phyloP scores from a whole-genome alignment of 2,329 filamentous ascomycete genomes.

The Aulographum hederae region DNA sequence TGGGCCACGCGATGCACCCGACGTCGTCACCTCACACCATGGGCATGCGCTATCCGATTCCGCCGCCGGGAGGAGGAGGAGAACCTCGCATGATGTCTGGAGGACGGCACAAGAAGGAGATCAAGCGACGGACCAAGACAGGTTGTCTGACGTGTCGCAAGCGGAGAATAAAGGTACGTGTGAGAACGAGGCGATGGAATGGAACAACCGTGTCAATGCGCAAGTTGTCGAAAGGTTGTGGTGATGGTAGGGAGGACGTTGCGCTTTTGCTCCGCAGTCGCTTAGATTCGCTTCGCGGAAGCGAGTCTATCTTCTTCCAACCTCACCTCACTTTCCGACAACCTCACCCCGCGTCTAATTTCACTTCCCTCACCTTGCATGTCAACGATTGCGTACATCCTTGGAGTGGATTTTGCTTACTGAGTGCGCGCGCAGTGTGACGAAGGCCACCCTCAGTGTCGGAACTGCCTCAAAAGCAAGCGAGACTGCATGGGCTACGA shows the following conservation, averaged over 20 bases:
- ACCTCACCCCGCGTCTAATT: slow-evolving; percentile 1
- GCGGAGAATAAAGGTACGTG: slow-evolving; percentile 53
- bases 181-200: neutral
- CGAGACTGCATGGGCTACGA: slow-evolving; percentile 77
- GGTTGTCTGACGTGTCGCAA: slow-evolving; percentile 42
- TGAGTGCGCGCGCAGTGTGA: slow-evolving; percentile 50
- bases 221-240: slow-evolving; percentile 1
- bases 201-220: slow-evolving; percentile 8
- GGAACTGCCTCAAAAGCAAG: slow-evolving; percentile 79
- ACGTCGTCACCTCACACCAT: slow-evolving; percentile 26
- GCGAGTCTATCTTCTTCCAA: neutral
- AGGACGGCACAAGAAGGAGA: slow-evolving; percentile 51
- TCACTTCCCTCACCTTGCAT: no score
- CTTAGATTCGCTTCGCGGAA: neutral
- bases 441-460: slow-evolving; percentile 82
- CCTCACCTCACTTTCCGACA: neutral
- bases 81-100: slow-evolving; percentile 39
- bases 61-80: slow-evolving; percentile 23
- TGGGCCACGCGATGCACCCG: slow-evolving; percentile 29
- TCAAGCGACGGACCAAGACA: slow-evolving; percentile 58
- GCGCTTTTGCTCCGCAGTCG: slow-evolving; percentile 1
- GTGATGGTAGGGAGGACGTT: slow-evolving; percentile 11
- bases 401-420: neutral
- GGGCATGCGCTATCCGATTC: slow-evolving; percentile 35
- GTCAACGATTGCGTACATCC: no score